Conservation (phyloP, 75 land plant species). For the Cupressus sempervirens region DNA sequence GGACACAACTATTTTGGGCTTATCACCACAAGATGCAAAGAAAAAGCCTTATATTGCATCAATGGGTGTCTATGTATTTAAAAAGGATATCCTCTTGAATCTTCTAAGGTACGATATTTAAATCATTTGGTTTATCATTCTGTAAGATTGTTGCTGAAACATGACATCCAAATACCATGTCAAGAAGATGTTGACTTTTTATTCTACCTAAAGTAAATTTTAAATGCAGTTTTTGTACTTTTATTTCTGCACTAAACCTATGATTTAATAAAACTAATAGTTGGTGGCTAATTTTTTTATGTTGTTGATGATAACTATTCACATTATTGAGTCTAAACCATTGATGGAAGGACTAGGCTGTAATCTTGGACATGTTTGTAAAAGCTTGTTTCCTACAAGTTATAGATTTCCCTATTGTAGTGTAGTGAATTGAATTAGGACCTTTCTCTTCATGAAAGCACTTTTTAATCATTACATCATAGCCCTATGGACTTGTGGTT, state of each 20-base stretch:
- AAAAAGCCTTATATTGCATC: constrained; percentile 94
- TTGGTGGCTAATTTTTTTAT: too few species aligned
- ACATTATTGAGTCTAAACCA: too few species aligned
- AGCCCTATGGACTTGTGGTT: too few species aligned
- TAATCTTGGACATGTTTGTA: too few species aligned
- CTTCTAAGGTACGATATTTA: constrained; percentile 74
- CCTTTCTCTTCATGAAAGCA: too few species aligned
- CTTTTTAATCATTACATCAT: too few species aligned
- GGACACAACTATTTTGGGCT: constrained; percentile 87
- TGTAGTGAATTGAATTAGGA: too few species aligned
- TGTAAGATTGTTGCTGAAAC: neutral
- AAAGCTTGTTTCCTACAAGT: too few species aligned
- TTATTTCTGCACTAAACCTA: neutral
- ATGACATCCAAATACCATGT: neutral
- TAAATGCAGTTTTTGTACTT: neutral
- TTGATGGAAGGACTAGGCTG: too few species aligned
- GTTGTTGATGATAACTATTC: too few species aligned
- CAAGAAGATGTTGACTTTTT: neutral
- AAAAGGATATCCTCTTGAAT: constrained; percentile 86
- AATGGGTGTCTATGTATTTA: constrained; percentile 97
- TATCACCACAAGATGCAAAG: constrained; percentile 73
- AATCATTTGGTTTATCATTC: neutral
- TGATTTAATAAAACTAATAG: neutral
- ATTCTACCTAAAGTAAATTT: neutral
- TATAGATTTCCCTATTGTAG: too few species aligned